These are phyloP conservation scores for Heliamphora pulchella DNA, from an alignment of 179 eudicot species.

Conservation along the genomic window DNA sequence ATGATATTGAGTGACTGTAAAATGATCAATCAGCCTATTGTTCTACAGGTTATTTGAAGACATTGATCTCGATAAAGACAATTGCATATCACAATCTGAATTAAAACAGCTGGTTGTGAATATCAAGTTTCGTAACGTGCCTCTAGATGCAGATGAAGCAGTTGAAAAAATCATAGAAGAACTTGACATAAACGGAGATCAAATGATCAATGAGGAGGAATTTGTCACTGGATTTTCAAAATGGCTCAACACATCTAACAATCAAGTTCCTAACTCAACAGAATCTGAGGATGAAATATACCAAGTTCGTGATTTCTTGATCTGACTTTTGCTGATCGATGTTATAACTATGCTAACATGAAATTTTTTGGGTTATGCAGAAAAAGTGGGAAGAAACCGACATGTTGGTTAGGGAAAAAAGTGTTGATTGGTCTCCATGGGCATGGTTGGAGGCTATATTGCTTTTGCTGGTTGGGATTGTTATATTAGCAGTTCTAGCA, in stretches of 20 bases:
- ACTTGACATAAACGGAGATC: slow-evolving; percentile 46
- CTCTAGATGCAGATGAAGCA: slow-evolving; percentile 34
- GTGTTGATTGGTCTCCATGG: slow-evolving; percentile 23
- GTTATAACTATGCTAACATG: not conserved
- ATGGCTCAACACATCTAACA: slow-evolving; percentile 25
- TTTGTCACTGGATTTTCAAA: slow-evolving; percentile 45
- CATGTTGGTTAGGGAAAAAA: slow-evolving; percentile 19
- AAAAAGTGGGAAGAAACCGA: slow-evolving; percentile 22
- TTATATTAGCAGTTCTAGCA: slow-evolving; percentile 50
- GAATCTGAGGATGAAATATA: slow-evolving; percentile 16
- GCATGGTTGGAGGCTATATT: slow-evolving; percentile 42
- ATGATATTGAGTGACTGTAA: too few relatives aligned
- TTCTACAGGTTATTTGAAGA: slow-evolving; percentile 39
- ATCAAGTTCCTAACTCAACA: not conserved
- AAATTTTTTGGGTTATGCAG: slow-evolving; percentile 22
- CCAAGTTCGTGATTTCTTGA: slow-evolving; percentile 16
- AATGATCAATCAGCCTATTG: slow-evolving; percentile 1
- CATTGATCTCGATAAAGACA: slow-evolving; percentile 38
- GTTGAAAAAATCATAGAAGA: slow-evolving; percentile 48
- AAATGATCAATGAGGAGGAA: slow-evolving; percentile 35
- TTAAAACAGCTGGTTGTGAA: slow-evolving; percentile 34
- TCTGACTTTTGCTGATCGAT: not conserved
- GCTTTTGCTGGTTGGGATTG: slow-evolving; percentile 44
- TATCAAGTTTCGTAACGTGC: slow-evolving; percentile 27
- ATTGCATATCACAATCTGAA: slow-evolving; percentile 39